A percentile compares a stretch with the other conserved stretches of the same genome.
Conservation (phyloP, 257 asterid species). For the Thymus quinquecostatus region DNA sequence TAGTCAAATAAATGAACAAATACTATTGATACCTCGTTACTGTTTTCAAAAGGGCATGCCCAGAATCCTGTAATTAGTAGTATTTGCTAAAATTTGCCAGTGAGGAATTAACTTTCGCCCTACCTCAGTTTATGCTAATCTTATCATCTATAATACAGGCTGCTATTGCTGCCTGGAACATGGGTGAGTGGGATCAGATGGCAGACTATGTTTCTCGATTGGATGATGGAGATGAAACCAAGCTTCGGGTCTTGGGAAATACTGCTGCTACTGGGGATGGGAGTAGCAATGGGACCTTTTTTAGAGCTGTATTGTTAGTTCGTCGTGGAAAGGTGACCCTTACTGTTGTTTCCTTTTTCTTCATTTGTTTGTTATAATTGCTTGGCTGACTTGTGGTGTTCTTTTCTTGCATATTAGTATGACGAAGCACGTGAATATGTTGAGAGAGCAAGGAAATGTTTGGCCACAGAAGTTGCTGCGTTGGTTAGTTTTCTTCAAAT, state of each 20-base stretch:
- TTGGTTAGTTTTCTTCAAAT: constrained; percentile 68
- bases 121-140: constrained; percentile 23
- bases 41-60: constrained; percentile 11
- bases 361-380: constrained; percentile 23
- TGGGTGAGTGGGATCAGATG: constrained; percentile 99
- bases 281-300: constrained; percentile 93
- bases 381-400: constrained; percentile 22
- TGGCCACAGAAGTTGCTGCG: constrained; percentile 99
- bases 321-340: constrained; percentile 83
- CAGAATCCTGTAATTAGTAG: constrained; percentile 4
- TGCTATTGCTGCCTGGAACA: constrained; percentile 99
- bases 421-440: constrained; percentile 97
- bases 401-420: constrained; percentile 53
- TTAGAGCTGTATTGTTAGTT: constrained; percentile 87
- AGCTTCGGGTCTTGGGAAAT: constrained; percentile 88
- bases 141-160: constrained; percentile 58
- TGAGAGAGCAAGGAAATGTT: constrained; percentile 94
- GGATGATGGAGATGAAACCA: constrained; percentile 98
- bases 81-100: constrained; percentile 4
- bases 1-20: constrained; percentile 2
- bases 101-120: constrained; percentile 1
- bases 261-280: constrained; percentile 95
- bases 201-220: constrained; percentile 92
- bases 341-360: constrained; percentile 13
- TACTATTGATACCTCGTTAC: constrained; percentile 4